Base-by-base conservation (phyloP, 2,329 filamentous ascomycete genomes). In the Blastomyces parvus region DNA sequence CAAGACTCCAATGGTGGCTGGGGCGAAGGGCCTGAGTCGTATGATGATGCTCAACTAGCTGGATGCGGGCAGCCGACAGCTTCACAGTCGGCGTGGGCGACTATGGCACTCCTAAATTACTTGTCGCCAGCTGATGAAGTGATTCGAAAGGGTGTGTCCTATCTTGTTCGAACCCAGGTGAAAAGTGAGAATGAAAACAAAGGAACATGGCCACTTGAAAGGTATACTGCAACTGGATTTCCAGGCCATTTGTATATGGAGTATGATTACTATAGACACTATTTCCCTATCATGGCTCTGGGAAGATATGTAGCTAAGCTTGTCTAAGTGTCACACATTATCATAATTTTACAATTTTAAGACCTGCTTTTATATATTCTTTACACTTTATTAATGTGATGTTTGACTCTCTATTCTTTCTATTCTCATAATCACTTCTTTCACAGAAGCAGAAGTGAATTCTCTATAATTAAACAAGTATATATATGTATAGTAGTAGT, bases 1-100 rank as follows among this genome's bases (percentile, higher is more conserved):
- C 93, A 97, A 77, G 86, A 89, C 72, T 82, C 83, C 14, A 94
- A 99, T 69, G 94, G 93, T 19, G 94, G 94, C 11, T 97, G 94
- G 94, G 95, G 92, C 1, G 94, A 99, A 27, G 53, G 25, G 17
- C 25, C 36, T 33, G 14, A 33, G 17, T 56, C 53, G 30, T 56
- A 56, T 53, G 36, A 61, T 11, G 50, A 66, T 59, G 60, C 66
- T 3, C 14, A 59, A 2, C 50, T 30, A 11, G 66, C 63, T 13
- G 67, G 64, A 0, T 62, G 60, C 33, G 69, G 66, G 6, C 22
- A 38, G 0, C 71, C 69, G 7, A 75, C 71, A 1, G 62, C 74
- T 0, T 70, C 73, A 4, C 73, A 76, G 63, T 72, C 73, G 3
- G 71, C 72, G 0, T 76, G 74, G 74, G 72, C 65, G 1, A 55